Percentiles rank a stretch among this genome's conserved stretches.
Conservation (phyloP, 352 stramenopile genomes). For the Blastocystis sp. region DNA sequence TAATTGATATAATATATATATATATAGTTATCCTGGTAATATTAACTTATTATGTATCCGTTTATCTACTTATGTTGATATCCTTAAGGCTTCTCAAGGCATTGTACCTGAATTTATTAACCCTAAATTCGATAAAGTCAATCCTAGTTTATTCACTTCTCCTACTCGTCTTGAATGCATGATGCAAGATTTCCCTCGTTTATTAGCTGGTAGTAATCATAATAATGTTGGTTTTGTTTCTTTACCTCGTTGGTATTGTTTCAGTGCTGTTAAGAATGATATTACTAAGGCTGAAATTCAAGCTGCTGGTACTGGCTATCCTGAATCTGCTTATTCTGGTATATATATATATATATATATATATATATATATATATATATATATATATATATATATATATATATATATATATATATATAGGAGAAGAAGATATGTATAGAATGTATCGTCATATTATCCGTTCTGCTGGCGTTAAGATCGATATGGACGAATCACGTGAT, state of each 20-base stretch:
- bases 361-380: too few species aligned
- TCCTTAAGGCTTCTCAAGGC: conserved; percentile 51
- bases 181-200: conserved; percentile 76
- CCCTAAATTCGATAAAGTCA: conserved; percentile 67
- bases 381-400: conserved; percentile 3
- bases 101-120: conserved; percentile 76
- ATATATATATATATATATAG: conserved; percentile 28
- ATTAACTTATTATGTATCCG: conserved; percentile 69
- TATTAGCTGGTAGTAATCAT: conserved; percentile 46
- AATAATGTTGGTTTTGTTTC: conserved; percentile 64
- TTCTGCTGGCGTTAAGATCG: conserved; percentile 26
- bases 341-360: too few species aligned
- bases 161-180: conserved; percentile 72
- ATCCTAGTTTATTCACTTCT: conserved; percentile 68
- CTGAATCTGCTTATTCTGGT: conserved; percentile 42
- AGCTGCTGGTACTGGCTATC: conserved; percentile 25
- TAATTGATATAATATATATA: too few species aligned
- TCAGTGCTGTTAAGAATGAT: conserved; percentile 49
- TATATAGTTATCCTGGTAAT: conserved; percentile 54
- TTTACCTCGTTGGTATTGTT: conserved; percentile 56
- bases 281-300: conserved; percentile 39
- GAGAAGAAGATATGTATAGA: conserved; percentile 39
- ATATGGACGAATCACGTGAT: conserved; percentile 39
- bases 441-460: conserved; percentile 36
- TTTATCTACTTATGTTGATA: conserved; percentile 54